These are phyloP conservation scores for Pythium myriotylum DNA, from an alignment of 352 stramenopile genomes.

Conservation along the genomic window DNA sequence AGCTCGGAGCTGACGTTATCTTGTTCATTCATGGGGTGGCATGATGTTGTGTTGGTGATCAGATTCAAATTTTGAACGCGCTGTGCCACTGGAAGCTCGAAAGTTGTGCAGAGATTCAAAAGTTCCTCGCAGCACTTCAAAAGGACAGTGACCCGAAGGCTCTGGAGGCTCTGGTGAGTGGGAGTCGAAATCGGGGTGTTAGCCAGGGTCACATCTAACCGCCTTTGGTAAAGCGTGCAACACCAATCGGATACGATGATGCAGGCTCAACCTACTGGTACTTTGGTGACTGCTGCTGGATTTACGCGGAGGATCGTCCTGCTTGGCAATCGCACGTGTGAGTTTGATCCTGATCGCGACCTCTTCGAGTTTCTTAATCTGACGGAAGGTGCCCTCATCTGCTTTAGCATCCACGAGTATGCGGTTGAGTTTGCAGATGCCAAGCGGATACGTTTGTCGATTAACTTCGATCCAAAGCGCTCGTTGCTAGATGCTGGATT, in stretches of 20 bases:
- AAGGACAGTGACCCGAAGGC: slow-evolving; percentile 68
- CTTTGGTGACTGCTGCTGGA: slow-evolving; percentile 84
- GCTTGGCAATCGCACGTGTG: slow-evolving; percentile 51
- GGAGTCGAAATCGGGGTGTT: background rate
- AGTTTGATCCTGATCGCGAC: too few relatives aligned
- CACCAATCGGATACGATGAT: slow-evolving; percentile 76
- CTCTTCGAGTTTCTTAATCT: too few relatives aligned
- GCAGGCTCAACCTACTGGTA: slow-evolving; percentile 82
- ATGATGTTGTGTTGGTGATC: background rate
- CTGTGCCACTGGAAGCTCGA: slow-evolving; percentile 85
- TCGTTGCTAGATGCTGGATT: background rate
- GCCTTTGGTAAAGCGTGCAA: slow-evolving; percentile 42
- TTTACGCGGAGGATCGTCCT: slow-evolving; percentile 80
- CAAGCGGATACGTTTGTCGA: slow-evolving; percentile 76
- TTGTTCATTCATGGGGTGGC: background rate
- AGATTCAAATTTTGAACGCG: slow-evolving; percentile 81
- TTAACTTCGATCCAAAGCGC: slow-evolving; percentile 58
- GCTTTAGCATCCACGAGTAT: slow-evolving; percentile 32
- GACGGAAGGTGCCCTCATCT: background rate
- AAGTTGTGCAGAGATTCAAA: slow-evolving; percentile 75
- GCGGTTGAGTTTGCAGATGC: slow-evolving; percentile 71
- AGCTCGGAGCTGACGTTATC: background rate
- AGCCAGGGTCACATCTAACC: background rate
- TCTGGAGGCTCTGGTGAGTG: slow-evolving; percentile 62
- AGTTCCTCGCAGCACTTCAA: slow-evolving; percentile 62